A percentile compares a stretch with the other conserved stretches of the same genome.
These are phyloP conservation scores for Barbarea vulgaris DNA, from an alignment of 345 rosid species.

Conservation along the genomic window DNA sequence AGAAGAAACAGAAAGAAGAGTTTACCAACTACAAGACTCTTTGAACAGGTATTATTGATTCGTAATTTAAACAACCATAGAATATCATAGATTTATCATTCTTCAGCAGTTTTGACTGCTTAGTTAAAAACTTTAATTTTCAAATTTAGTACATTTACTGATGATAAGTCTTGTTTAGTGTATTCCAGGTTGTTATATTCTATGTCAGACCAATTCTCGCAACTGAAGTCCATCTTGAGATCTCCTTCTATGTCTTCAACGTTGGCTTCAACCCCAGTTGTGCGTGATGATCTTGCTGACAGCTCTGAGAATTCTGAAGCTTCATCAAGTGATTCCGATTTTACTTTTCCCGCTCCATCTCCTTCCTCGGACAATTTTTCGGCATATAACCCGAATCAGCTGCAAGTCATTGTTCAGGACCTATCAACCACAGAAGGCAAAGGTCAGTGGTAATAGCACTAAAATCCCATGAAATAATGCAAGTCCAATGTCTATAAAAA, in stretches of 20 bases:
- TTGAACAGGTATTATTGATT: constrained; percentile 70
- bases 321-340: constrained; percentile 71
- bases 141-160: constrained; percentile 41
- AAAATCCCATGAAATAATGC: constrained; percentile 29
- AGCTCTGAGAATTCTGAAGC: constrained; percentile 62
- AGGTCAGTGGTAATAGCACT: constrained; percentile 51
- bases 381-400: constrained; percentile 38
- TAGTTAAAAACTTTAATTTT: neutral
- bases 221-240: constrained; percentile 64
- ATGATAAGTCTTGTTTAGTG: constrained; percentile 69
- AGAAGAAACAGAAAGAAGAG: constrained; percentile 76
- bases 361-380: constrained; percentile 39
- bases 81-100: neutral
- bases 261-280: constrained; percentile 45
- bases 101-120: neutral
- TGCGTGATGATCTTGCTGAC: constrained; percentile 50
- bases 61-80: constrained; percentile 11
- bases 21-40: constrained; percentile 73
- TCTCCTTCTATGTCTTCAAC: constrained; percentile 55
- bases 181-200: constrained; percentile 81
- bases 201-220: constrained; percentile 87
- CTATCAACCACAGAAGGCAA: constrained; percentile 51
- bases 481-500: constrained; percentile 9
- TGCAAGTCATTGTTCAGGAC: constrained; percentile 59
- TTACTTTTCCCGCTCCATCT: constrained; percentile 65